Base-by-base conservation (phyloP, 1,139 yeast genomes). In the Hyphopichia khmerensis region DNA sequence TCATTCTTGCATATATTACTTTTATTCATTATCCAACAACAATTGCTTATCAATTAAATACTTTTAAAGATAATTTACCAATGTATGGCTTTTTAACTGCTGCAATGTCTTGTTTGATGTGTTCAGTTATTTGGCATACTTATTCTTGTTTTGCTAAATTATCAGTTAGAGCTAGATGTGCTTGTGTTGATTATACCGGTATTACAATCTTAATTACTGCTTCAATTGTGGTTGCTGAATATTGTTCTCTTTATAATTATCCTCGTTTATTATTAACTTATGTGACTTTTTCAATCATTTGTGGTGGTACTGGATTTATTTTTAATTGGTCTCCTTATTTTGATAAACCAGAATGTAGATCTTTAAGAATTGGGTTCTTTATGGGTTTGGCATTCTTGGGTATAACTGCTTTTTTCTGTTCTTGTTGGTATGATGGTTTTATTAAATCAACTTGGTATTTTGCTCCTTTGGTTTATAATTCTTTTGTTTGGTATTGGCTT, bases 181-280 rank as follows among this genome's bases (percentile, higher is more conserved):
- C 97, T 0, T 93, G 99, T 64, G 83, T 91, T 38, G 99, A 93
- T 66, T 93, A 93, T 62, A 86, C 96, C 8, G 99, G 99, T 1
- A 93, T 93, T 52, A 89, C 97, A 0, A 77, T 90, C 11, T 70
- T 93, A 48, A 90, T 93, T 51, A 86, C 96, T 0, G 91, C 95
- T n/a, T 87, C 96, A 1, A 86, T 93, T 40, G 71, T 93, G 35
- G 80, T 96, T 4, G 85, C 93, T 0, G 96, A 91, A 62, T 90
- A 87, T 60, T 79, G 89, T 32, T 78, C 93, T 1, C 74, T 93
- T 45, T 84, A 80, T 59, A 73, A 84, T 49, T 77, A 80, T 52
- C 83, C 87, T 3, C 57, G 64, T 30, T 59, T 77, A 37, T 66
- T 77, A 45, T 47, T 62, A 3, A 50, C 69, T 2, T 86, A 84